Evolutionary conservation across 257 asterid species (phyloP).

Genomic region (Jaltomata sinuosa): DNA sequence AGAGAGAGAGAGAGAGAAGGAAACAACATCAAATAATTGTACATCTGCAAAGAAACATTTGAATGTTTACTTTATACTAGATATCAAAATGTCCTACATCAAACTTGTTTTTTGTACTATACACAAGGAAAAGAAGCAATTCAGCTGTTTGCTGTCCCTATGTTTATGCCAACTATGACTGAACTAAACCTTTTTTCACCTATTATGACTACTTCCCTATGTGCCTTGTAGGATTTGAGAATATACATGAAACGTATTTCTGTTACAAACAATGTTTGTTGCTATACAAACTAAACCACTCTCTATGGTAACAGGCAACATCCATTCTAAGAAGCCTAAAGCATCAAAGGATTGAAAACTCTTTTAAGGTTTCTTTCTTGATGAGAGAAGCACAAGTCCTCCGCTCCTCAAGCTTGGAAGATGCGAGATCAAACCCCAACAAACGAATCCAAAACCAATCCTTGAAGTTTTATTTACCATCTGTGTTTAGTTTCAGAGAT

Average conservation of each 20-base stretch:
- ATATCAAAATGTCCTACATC: not conserved
- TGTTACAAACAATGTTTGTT: not conserved
- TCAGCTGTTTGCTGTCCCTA: not conserved
- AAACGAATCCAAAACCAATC: not conserved
- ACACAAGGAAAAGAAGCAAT: not conserved
- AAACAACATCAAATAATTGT: not conserved
- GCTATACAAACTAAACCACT: conserved; percentile 1
- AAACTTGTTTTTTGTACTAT: not conserved
- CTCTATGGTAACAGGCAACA: not conserved
- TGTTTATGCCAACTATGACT: not conserved
- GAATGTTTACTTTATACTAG: not conserved
- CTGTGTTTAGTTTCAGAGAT: not conserved
- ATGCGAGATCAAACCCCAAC: not conserved
- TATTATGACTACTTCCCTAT: not conserved
- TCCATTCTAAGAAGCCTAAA: not conserved
- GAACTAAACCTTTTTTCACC: not conserved
- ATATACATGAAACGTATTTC: conserved; percentile 4
- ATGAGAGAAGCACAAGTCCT: not conserved
- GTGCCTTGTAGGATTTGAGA: not conserved
- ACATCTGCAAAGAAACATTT: not conserved
- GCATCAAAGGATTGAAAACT: not conserved
- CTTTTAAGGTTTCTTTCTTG: not conserved
- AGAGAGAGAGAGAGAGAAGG: not conserved
- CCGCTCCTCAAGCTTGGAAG: not conserved
- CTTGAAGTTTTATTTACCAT: not conserved